Evolutionary conservation across 768 basidiomycete species (phyloP), one percentile per base, ranked within the genome.

Genomic region (Mycena capillaripes): DNA sequence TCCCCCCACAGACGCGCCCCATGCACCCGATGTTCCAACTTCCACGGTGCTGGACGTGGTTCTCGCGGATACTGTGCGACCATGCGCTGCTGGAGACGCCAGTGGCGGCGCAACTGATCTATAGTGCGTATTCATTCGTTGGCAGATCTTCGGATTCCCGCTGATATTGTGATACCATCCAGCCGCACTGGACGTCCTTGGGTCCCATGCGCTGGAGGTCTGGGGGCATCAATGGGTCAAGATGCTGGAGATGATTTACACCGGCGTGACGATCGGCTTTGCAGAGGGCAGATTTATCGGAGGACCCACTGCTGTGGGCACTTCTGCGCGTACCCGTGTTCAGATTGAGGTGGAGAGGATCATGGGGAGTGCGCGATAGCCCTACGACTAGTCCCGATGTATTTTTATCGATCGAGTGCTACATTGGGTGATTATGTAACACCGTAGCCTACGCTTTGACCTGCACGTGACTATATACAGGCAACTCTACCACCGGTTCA

Each of bases 191-290:
- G 93, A 94, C 61, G 92, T 94, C 34, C 86, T 91, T 74, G 93
- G 95, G 3, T 72, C 84, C 29, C 84, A 89, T 58, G 92, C 91
- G 11, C 84, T 84, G 66, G 81, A 85, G 30, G 81, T 93, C 11
- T 95, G 92, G 91, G 94, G 94, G n/a, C 82, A 84, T 44, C 94
- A 95, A 79, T 95, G 93, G 90, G 81, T 91, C 69, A 95, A 95
- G 79, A 80, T 95, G 61, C 85, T 96, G 25, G 86, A 84, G 29
- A 79, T 93, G 17, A 78, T 95, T 17, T 90, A 95, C 72, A 87
- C 91, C 61, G 90, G 91, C 10, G 84, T 89, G 46, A 93, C 89
- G 0, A 79, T 77, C 6, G 92, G 92, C 7, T 82, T 89, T 63
- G 86, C 84, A 65, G 73, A 81, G 63, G 84, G 77, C 62, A 85